Base-by-base conservation (phyloP, 306 rosid species). In the Pterocarpus macrocarpus region DNA sequence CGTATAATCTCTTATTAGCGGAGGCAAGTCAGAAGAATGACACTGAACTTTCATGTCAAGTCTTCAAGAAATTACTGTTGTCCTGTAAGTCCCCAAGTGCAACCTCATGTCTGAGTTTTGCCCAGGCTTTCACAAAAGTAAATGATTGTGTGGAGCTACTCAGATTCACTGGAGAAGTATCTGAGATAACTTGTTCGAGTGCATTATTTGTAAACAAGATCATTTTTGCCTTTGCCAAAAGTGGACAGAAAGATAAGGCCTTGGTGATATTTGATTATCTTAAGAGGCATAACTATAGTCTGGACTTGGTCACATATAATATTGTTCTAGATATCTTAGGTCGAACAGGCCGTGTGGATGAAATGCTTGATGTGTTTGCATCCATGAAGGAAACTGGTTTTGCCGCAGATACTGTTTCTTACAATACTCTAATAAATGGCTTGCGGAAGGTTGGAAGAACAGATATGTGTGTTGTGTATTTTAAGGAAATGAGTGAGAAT, bases 281-380 rank as follows among this genome's bases (percentile, higher is more conserved):
- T 75, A 92, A 80, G 85, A 79, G 71, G 80, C 80, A 32, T 32
- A 74, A 71, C 14, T 79, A 73, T 68, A 65, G 45, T 57, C 83
- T 91, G 10, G 96, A 92, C 79, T 71, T 94, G 88, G 45, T 89
- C 64, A 87, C 96, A 16, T 90, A 90, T 79, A 94, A 94, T 78
- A 92, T 81, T 57, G 80, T 91, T 89, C 74, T 92, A 7, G 92
- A 94, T 85, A 87, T 88, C 62, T 89, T 94, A 78, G 97, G 98
- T 53, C 83, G 84, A 63, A 80, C 65, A 7, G 95, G 98, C 63
- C 79, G 63, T 6, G 67, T 86, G 30, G 84, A 84, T 83, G 92
- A 91, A 76, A 88, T 89, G 90, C 85, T 91, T 62, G 76, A 71
- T 41, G 72, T 78, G 77, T 92, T 89, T 86, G 50, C 81, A 15